Evolutionary conservation across 208 protist species (phyloP), one percentile per base, ranked within the genome.

Genomic region (Kentomonas sorsogonicus): DNA sequence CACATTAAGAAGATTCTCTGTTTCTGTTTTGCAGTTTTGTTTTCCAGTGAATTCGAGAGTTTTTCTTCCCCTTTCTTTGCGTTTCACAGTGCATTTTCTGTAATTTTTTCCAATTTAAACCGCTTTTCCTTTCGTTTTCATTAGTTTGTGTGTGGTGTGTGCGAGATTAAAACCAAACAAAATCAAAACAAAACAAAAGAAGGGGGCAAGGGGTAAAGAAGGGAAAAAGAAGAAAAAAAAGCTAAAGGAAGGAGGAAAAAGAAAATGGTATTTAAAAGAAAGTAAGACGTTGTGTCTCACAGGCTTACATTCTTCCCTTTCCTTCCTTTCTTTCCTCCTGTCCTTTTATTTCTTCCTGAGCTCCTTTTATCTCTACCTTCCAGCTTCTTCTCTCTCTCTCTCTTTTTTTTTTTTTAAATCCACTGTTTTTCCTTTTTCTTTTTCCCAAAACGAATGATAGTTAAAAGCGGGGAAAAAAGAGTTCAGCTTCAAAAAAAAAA

Each of bases 241-340:
- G 38, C 13, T 51, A 56, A 10, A 65, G 23, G 9, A 65, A 65
- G 5, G n/a, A 65, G 43, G 18, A 65, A 52, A 41, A 50, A 40
- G 3, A 20, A 51, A 53, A 53, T 1, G 6, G 29, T 36, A 23
- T 6, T 13, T 55, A n/a, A 18, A 41, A 13, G 31, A 43, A 10
- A 48, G 34, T 36, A 59, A 46, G 23, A 59, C n/a, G n/a, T n/a
- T n/a, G n/a, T n/a, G n/a, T n/a, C n/a, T n/a, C n/a, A n/a, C n/a
- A n/a, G n/a, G n/a, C n/a, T n/a, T n/a, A n/a, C n/a, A n/a, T n/a
- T n/a, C n/a, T n/a, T n/a, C n/a, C n/a, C n/a, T n/a, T n/a, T n/a
- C n/a, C n/a, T n/a, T n/a, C n/a, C n/a, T n/a, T n/a, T n/a, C n/a
- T n/a, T n/a, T n/a, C n/a, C n/a, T n/a, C n/a, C n/a, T n/a, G n/a